Evolutionary conservation across 352 stramenopile species (phyloP), one percentile per base, ranked within the genome.

Genomic region (Phytophthora litchii): DNA sequence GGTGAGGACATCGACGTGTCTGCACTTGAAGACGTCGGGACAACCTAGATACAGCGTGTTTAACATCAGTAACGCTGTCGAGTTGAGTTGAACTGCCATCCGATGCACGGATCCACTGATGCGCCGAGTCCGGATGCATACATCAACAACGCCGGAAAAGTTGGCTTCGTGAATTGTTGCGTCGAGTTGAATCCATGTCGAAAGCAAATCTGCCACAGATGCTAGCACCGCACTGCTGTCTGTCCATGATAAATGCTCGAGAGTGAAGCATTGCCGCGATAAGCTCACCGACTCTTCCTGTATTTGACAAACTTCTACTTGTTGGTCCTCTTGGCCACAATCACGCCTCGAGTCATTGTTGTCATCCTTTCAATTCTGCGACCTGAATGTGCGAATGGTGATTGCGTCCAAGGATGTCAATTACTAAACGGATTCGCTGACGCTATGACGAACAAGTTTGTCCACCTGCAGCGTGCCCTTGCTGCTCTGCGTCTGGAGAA

Each of bases 401-500:
- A 61, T 67, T 67, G 58, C 58, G 50, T 61, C 50, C 42, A 8
- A 14, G 38, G n/a, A 31, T 10, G 0, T 27, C 27, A 27, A 49
- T 67, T 64, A 61, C 51, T 49, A 60, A 61, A 61, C 58, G 23
- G 43, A 61, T 61, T 44, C 58, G 53, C 60, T 68, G 53, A 57
- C 44, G 19, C 9, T 14, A 29, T 63, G 52, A 64, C 46, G 53
- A 64, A 54, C 56, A 32, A 53, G 12, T 9, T 41, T 40, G 21
- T 35, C 34, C 53, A 60, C 21, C 31, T 46, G 17, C 35, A 23
- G 16, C 27, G 58, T 51, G 49, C 11, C 41, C 47, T 64, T 67
- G 50, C 43, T 56, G 50, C 43, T 40, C 21, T 52, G 27, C 41
- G 34, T 25, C 41, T 64, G 50, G 32, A 61, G 50, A 61, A 55